A percentile compares a stretch with the other conserved stretches of the same genome.
Conservation (phyloP, 371 early-diverging fungal genomes). For the Apophysomyces elegans region DNA sequence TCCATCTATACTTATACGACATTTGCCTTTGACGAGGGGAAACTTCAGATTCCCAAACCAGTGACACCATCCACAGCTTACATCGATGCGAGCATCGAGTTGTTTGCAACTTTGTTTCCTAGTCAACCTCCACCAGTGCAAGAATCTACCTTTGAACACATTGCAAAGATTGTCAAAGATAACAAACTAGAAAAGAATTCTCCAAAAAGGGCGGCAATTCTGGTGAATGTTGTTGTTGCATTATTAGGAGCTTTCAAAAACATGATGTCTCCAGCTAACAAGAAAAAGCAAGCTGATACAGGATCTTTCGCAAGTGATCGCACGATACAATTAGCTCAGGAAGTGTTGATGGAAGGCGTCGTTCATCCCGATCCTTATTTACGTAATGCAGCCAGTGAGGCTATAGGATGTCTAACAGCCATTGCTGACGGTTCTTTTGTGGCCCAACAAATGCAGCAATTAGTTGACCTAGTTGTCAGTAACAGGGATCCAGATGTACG, state of each 20-base stretch:
- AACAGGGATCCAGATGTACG: conserved; percentile 93
- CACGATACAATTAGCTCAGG: conserved; percentile 57
- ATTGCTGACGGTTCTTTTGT: conserved; percentile 77
- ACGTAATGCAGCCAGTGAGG: conserved; percentile 81
- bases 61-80: conserved; percentile 46
- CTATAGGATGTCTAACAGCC: conserved; percentile 82
- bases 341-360: conserved; percentile 69
- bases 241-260: conserved; percentile 72
- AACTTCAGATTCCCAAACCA: conserved; percentile 33
- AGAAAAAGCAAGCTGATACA: conserved; percentile 33
- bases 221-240: conserved; percentile 79
- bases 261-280: conserved; percentile 45
- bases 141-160: conserved; percentile 75
- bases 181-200: conserved; percentile 72
- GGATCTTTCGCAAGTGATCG: conserved; percentile 46
- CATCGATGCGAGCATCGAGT: conserved; percentile 54
- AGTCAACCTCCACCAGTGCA: conserved; percentile 70
- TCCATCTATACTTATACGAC: conserved; percentile 61
- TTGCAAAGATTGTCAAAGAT: conserved; percentile 70
- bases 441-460: conserved; percentile 78
- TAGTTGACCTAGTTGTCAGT: conserved; percentile 88
- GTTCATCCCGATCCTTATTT: conserved; percentile 73
- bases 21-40: conserved; percentile 21
- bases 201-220: conserved; percentile 75
- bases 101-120: conserved; percentile 77